Conservation (phyloP, 2,329 filamentous ascomycete species). For the Sclerotinia spermophila region DNA sequence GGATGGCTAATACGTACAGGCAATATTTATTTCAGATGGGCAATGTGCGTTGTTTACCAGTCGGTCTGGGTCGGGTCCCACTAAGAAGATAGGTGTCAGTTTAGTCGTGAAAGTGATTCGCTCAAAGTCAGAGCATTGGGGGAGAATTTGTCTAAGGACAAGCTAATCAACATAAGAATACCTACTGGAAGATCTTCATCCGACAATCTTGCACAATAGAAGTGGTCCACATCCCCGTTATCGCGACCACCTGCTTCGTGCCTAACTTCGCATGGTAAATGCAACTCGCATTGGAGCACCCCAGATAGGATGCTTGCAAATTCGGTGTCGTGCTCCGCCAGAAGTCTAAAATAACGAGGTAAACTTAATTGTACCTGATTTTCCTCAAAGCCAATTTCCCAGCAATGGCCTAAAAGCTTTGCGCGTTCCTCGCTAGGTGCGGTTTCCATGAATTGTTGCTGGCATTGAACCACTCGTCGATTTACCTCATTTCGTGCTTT, state of each 20-base stretch:
- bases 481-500: not conserved
- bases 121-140: not conserved
- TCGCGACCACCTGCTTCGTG: not conserved
- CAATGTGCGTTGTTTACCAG: not conserved
- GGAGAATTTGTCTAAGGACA: not conserved
- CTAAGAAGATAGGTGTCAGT: not conserved
- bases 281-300: not conserved
- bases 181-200: not conserved
- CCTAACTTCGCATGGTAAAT: fast-evolving
- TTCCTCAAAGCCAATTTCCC: not conserved
- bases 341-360: not conserved
- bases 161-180: no score
- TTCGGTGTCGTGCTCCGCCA: not conserved
- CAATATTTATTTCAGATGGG: not conserved
- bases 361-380: not conserved
- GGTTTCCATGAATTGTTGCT: not conserved
- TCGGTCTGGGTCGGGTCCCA: not conserved
- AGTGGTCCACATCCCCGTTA: not conserved
- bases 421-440: not conserved
- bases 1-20: not conserved
- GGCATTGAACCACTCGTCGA: not conserved
- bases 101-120: not conserved
- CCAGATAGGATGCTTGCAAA: not conserved
- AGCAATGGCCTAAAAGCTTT: not conserved
- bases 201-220: not conserved